Base-by-base conservation (phyloP, 208 protist species). In the Trypanosoma grayi region DNA sequence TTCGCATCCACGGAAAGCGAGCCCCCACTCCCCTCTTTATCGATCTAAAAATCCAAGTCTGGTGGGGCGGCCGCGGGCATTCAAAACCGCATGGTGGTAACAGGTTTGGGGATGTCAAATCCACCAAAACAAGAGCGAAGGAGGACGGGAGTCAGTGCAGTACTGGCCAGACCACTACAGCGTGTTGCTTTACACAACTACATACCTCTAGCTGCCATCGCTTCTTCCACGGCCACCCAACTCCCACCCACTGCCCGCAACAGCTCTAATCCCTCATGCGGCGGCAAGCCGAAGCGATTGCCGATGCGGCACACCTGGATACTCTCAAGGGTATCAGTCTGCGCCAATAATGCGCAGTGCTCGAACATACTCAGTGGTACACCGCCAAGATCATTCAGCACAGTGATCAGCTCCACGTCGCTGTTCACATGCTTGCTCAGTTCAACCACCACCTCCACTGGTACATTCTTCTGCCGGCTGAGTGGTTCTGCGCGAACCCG, bases 241-340 rank as follows among this genome's bases (percentile, higher is more conserved):
- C 91, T 73, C 6, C 75, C 66, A 16, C 77, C 79, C 50, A 70
- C 65, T 31, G 75, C 40, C 22, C 56, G 73, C 31, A 95, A 62
- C n/a, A 95, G 27, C 27, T 53, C 52, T 9, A 87, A 66, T 16
- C 85, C 89, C 0, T 64, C 64, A 1, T 56, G 31, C 10, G 80
- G 83, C 9, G 76, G 56, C 11, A 92, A 53, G 2, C 83, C 74
- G 53, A 83, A 85, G 0, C 75, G 73, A 45, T 90, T 91, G 25
- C 70, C 73, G 14, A 92, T 68, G 25, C 89, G 85, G 47, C 80
- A 89, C 2, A 95, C 25, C 39, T 92, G 77, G 56, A 95, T 84
- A 58, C 72, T 81, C 20, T 75, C 69, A 28, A 95, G 25, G 10
- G 84, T 64, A 48, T 95, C 76, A 40, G 66, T 64, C 25, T 73